Evolutionary conservation across 192 early-diverging fungal genomes (phyloP).

Genomic region (Coemansia sp.): DNA sequence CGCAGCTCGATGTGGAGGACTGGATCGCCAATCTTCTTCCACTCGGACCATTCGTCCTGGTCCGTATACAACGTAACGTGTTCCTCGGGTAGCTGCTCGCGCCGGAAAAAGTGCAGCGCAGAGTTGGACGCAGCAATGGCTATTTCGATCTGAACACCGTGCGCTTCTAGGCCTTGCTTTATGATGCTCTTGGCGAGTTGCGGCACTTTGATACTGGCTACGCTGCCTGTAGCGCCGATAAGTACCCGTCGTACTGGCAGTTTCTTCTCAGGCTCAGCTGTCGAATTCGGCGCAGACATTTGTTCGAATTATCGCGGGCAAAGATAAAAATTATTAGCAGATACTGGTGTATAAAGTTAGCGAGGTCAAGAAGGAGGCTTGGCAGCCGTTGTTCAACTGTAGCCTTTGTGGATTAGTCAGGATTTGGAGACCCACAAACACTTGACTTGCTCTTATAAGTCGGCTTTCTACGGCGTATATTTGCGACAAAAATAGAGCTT

Average conservation of each 20-base stretch:
- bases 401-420: background rate
- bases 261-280: background rate
- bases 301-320: background rate
- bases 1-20: slow-evolving; percentile 93
- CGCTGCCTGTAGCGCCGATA: slow-evolving; percentile 85
- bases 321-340: background rate
- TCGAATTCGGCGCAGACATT: slow-evolving; percentile 5
- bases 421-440: background rate
- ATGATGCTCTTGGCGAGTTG: slow-evolving; percentile 56
- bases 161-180: slow-evolving; percentile 12
- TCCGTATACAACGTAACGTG: slow-evolving; percentile 71
- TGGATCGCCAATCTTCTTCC: slow-evolving; percentile 84
- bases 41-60: slow-evolving; percentile 87
- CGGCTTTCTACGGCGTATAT: background rate
- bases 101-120: slow-evolving; percentile 89
- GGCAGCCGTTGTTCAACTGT: background rate
- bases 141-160: slow-evolving; percentile 61
- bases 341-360: background rate
- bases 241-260: slow-evolving; percentile 59
- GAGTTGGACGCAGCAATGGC: slow-evolving; percentile 77
- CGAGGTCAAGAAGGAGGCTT: background rate
- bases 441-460: background rate
- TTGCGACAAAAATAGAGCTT: slow-evolving; percentile 3
- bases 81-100: slow-evolving; percentile 49
- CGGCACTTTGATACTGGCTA: slow-evolving; percentile 89